Percentiles rank a stretch among this genome's conserved stretches.
Evolutionary conservation across 2,329 filamentous ascomycete genomes (phyloP).

Genomic region (Diplodia scrobiculata): DNA sequence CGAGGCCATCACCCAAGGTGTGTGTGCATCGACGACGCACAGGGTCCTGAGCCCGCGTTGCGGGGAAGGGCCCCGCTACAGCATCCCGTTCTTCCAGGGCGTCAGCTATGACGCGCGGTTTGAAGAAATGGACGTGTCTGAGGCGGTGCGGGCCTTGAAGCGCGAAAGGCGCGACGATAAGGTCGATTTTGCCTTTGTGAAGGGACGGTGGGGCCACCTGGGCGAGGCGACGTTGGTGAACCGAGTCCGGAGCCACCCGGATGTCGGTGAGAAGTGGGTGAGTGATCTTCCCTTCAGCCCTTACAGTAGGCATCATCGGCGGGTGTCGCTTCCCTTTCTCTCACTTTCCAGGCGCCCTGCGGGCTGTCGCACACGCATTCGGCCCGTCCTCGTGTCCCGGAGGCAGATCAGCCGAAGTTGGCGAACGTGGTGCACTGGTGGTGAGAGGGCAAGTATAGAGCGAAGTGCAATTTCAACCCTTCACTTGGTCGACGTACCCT

Average conservation of each 20-base stretch:
- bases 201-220: conserved; percentile 66
- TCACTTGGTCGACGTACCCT: conserved; percentile 10
- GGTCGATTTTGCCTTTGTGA: conserved; percentile 83
- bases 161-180: conserved; percentile 66
- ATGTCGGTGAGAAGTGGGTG: conserved; percentile 76
- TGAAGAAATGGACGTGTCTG: conserved; percentile 72
- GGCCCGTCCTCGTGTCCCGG: conserved; percentile 28
- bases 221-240: conserved; percentile 85
- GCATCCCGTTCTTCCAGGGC: conserved; percentile 86
- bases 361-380: conserved; percentile 14
- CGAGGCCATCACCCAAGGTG: conserved; percentile 80
- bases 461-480: conserved; percentile 20
- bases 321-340: conserved; percentile 21
- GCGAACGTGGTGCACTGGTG: conserved; percentile 20
- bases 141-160: conserved; percentile 63
- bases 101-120: conserved; percentile 78
- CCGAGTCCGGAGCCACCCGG: conserved; percentile 80
- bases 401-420: conserved; percentile 28
- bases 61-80: conserved; percentile 72
- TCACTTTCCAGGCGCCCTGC: conserved; percentile 12
- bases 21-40: conserved; percentile 80
- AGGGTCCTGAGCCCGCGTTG: conserved; percentile 73
- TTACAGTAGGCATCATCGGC: conserved; percentile 22
- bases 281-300: conserved; percentile 32
- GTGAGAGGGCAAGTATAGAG: conserved; percentile 19